Conservation (phyloP, 2,329 filamentous ascomycete genomes). For the Penicillium hesseltinei region DNA sequence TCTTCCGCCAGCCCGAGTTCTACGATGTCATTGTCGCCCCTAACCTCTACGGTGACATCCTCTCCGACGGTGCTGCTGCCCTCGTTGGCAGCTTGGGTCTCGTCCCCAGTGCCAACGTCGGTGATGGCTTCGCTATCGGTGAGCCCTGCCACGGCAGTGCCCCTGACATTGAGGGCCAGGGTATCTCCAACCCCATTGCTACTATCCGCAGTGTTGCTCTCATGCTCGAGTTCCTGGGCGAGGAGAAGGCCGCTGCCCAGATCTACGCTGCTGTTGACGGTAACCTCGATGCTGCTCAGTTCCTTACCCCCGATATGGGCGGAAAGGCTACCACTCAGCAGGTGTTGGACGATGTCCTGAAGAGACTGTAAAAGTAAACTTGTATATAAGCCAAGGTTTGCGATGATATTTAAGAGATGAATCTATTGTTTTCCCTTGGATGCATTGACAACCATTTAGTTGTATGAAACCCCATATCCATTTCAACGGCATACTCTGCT, state of each 20-base stretch:
- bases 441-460: background rate
- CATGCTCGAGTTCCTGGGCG: constrained; percentile 93
- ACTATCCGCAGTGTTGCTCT: constrained; percentile 86
- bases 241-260: constrained; percentile 79
- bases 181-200: constrained; percentile 94
- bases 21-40: constrained; percentile 99
- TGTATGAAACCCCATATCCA: background rate
- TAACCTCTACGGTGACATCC: constrained; percentile 95
- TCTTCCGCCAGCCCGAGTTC: constrained; percentile 89
- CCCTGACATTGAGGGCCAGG: constrained; percentile 89
- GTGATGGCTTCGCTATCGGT: constrained; percentile 89
- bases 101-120: constrained; percentile 92
- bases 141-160: constrained; percentile 97
- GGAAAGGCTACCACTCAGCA: constrained; percentile 82
- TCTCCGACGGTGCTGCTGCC: constrained; percentile 92
- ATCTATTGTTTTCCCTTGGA: background rate
- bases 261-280: constrained; percentile 92
- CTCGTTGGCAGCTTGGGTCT: constrained; percentile 89
- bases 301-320: constrained; percentile 85
- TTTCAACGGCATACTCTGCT: background rate
- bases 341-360: constrained; percentile 83
- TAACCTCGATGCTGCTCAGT: constrained; percentile 77
- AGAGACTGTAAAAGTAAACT: constrained; percentile 61
- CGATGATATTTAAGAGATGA: constrained; percentile 6
- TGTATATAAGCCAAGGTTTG: constrained; percentile 16